phyloP scores from a whole-genome alignment of 768 basidiomycete genomes.

The Leccinum subgranulosum region DNA sequence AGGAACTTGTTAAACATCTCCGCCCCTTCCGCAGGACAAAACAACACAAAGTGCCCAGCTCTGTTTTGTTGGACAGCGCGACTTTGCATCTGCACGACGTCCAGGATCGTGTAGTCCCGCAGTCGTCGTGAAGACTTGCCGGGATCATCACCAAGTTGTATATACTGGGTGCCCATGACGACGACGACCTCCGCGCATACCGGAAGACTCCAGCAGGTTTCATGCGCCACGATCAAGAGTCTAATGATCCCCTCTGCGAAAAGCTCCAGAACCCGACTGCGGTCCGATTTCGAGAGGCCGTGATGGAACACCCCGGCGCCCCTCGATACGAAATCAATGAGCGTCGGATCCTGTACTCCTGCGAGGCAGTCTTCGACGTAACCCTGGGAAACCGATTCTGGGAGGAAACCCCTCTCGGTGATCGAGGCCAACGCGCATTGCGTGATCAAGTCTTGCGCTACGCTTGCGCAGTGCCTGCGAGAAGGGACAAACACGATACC shows the following conservation, averaged over 20 bases:
- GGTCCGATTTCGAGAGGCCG: conserved; percentile 66
- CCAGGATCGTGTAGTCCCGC: conserved; percentile 74
- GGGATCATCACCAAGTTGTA: conserved; percentile 40
- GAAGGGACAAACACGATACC: conserved; percentile 90
- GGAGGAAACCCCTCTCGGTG: conserved; percentile 65
- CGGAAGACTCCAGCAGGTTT: conserved; percentile 88
- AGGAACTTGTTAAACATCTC: conserved; percentile 83
- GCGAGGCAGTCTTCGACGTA: conserved; percentile 57
- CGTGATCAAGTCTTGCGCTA: conserved; percentile 84
- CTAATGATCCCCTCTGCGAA: conserved; percentile 78
- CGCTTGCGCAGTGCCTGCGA: conserved; percentile 63
- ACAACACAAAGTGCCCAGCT: conserved; percentile 71
- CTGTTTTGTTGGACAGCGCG: conserved; percentile 66
- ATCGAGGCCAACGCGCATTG: conserved; percentile 78
- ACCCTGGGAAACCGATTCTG: conserved; percentile 45
- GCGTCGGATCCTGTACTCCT: conserved; percentile 56
- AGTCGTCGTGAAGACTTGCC: conserved; percentile 61
- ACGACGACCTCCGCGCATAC: conserved; percentile 78
- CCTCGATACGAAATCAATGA: conserved; percentile 73
- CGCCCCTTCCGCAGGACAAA: conserved; percentile 85
- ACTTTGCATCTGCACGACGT: conserved; percentile 91
- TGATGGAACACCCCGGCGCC: conserved; percentile 87
- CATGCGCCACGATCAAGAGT: conserved; percentile 78
- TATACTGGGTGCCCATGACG: conserved; percentile 91
- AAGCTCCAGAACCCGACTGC: conserved; percentile 70